phyloP scores from a whole-genome alignment of 805 yeast genomes.

The Lipomyces yamadae region DNA sequence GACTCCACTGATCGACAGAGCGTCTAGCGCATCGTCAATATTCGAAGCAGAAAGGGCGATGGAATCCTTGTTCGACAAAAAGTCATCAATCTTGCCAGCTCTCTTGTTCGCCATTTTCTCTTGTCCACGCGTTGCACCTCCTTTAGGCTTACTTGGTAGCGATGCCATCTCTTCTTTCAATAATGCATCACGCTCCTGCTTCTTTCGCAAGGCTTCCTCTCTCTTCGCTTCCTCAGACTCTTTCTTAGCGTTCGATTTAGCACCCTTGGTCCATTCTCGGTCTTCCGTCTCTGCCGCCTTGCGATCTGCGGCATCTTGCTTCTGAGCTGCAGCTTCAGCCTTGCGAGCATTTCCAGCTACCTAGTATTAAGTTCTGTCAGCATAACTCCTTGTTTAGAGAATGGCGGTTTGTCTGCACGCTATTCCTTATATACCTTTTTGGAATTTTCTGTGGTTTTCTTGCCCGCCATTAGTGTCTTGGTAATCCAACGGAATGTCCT shows the following conservation, averaged over 20 bases:
- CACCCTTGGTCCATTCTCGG: conserved; percentile 70
- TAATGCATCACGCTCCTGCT: conserved; percentile 78
- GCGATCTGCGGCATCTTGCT: conserved; percentile 57
- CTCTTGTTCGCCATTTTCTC: conserved; percentile 66
- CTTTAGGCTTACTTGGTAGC: conserved; percentile 60
- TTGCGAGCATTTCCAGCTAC: conserved; percentile 48
- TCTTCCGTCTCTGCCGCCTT: conserved; percentile 60
- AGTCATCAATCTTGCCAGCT: conserved; percentile 69
- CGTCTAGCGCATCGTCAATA: conserved; percentile 77
- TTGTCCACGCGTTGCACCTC: conserved; percentile 58
- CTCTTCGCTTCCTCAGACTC: conserved; percentile 69
- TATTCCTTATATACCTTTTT: conserved; percentile 25
- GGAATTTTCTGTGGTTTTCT: conserved; percentile 37
- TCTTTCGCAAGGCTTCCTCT: conserved; percentile 76
- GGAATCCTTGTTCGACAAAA: conserved; percentile 59
- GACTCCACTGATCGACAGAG: conserved; percentile 67
- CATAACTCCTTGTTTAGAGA: not conserved
- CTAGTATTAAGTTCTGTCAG: conserved; percentile 20
- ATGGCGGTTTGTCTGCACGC: too few species aligned
- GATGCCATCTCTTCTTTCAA: conserved; percentile 68
- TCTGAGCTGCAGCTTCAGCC: conserved; percentile 66
- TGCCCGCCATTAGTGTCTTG: conserved; percentile 26
- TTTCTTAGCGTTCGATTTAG: conserved; percentile 69
- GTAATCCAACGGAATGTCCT: not conserved
- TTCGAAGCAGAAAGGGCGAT: conserved; percentile 61